Base-by-base conservation (phyloP, 257 asterid genomes). In the Salvia hispanica region DNA sequence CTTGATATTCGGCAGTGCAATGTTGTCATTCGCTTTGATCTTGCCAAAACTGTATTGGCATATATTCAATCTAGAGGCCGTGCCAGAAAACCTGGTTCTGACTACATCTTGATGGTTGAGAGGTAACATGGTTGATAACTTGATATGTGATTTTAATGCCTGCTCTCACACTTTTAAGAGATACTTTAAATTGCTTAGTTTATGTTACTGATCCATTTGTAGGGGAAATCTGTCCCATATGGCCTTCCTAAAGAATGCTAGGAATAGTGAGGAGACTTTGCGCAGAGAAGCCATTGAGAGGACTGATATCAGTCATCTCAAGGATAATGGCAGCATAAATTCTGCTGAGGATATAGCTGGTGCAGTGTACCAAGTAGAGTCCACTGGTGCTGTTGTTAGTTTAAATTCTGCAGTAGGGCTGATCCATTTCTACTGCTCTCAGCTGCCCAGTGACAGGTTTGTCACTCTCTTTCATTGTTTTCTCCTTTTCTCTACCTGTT, bases 311-410 rank as follows among this genome's bases (percentile, higher is more conserved):
- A 91, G 99, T 80, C 99, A 94, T 75, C 78, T 94, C 74, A 84
- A 86, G 83, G 95, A 83, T 76, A 74, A 83, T 64, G 61, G 85
- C 79, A 76, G 67, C 74, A 76, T 79, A 62, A 74, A 70, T 70
- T 75, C 95, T 69, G 89, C 72, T 12, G 95, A 84, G 81, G 77
- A 84, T 67, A 44, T 79, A 65, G 82, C 83, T 74, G 89, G 72
- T 66, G 72, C 88, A 57, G 76, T 91, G 76, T 94, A 94, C 79
- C 87, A 84, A 88, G 99, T 94, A 66, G 89, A 86, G 78, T 94
- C 99, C 63, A 94, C 99, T 60, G 99, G 99, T 63, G 99, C 99
- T 71, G 95, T 94, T 51, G 99, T 94, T 85, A 90, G 99, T 88
- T 86, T 91, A 80, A 94, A 94, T 82, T 94, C 99, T 69, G 96